Evolutionary conservation across 2,329 filamentous ascomycete genomes (phyloP).

Genomic region (Colletotrichum endophyticum): DNA sequence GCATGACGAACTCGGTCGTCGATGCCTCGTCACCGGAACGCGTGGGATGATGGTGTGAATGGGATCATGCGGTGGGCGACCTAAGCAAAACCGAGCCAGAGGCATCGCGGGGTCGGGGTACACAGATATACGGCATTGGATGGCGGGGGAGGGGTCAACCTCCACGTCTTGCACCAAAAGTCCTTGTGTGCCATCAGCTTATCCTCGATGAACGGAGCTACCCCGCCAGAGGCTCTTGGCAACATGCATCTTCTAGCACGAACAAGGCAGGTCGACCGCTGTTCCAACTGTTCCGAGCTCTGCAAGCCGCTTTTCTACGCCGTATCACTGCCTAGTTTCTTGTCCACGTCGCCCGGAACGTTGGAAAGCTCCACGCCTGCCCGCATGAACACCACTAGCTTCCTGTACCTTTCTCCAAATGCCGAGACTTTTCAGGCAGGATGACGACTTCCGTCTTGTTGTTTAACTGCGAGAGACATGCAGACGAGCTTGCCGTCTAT

Average conservation of each 20-base stretch:
- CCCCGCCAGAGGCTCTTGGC: constrained; percentile 3
- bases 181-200: constrained; percentile 1
- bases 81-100: not conserved
- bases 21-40: not conserved
- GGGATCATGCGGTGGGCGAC: not conserved
- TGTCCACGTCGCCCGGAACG: not conserved
- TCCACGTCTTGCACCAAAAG: not conserved
- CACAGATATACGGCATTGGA: not conserved
- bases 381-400: not conserved
- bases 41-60: not conserved
- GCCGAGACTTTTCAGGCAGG: not conserved
- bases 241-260: not conserved
- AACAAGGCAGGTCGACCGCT: constrained; percentile 9
- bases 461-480: not conserved
- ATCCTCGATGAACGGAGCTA: not conserved
- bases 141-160: not conserved
- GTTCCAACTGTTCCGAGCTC: not conserved
- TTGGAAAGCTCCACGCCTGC: not conserved
- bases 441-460: not conserved
- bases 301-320: not conserved
- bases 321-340: not conserved
- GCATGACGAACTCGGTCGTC: not conserved
- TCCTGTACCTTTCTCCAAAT: not conserved
- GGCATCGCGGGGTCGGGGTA: not conserved
- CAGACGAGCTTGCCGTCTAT: not conserved